Evolutionary conservation across 2,329 filamentous ascomycete species (phyloP), one percentile per base, ranked within the genome.

Genomic region (Neofusicoccum kwambonambiense): DNA sequence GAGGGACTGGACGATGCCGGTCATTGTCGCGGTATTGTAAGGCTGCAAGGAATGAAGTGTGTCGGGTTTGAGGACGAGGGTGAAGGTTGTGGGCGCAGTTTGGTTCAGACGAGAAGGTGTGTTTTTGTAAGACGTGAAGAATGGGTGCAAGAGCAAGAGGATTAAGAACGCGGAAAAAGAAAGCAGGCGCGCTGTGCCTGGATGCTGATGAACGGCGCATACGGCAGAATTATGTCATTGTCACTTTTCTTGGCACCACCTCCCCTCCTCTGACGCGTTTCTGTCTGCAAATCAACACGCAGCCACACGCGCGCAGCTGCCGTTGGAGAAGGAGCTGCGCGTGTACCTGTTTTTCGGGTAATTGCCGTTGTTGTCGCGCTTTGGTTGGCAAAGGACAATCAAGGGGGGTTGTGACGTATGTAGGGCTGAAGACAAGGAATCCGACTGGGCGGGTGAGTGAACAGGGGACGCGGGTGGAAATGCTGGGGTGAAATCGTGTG

Each of bases 191-290:
- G 50, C 7, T 54, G 35, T 13, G 9, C 27, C 45, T 27, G 45
- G 9, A 12, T 22, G 7, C 19, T 4, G 17, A 1, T 27, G 22
- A 34, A 4, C 12, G 17, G 47, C 47, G 34, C 50, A 52, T 60
- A 60, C 56, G 56, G 56, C 56, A 60, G 42, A 60, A 60, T 60
- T 60, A 60, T 60, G 56, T 60, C 56, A 60, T 60, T 22, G 31
- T 52, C 12, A 12, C 34, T 45, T 11, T 12, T 15, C 56, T 60
- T 60, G 56, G 56, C 17, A 47, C 39, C 41, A 31, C 11, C 39
- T 34, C 3, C 27, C 47, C 13, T 17, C 13, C 15, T 39, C 41
- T 58, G 54, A 44, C 54, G 39, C 39, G 54, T 58, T 34, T 19
- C 2, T 9, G 19, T 56, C 17, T 17, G 44, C 22, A 17, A 47